phyloP scores from a whole-genome alignment of 768 basidiomycete genomes.

The Hortiboletus flavorubellus region DNA sequence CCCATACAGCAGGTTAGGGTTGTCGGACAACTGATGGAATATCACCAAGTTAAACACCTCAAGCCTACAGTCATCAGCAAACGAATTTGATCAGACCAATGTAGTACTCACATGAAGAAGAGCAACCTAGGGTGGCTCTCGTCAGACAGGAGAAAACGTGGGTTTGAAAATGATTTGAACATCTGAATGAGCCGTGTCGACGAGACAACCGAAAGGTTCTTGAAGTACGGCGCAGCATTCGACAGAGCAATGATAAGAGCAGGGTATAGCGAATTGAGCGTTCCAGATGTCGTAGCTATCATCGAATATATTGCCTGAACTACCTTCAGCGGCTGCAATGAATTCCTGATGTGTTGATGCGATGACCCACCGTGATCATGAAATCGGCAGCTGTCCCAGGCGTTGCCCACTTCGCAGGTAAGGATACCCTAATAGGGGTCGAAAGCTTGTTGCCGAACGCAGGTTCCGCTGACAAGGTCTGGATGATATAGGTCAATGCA shows the following conservation, averaged over 20 bases:
- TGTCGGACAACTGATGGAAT: conserved; percentile 72
- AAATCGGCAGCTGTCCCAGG: conserved; percentile 80
- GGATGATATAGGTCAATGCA: conserved; percentile 86
- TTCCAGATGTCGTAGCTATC: conserved; percentile 83
- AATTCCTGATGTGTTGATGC: neutral
- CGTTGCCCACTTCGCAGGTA: conserved; percentile 76
- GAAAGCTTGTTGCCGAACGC: conserved; percentile 70
- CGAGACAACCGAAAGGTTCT: conserved; percentile 73
- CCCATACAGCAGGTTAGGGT: conserved; percentile 85
- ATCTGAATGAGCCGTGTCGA: conserved; percentile 85
- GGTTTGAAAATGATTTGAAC: conserved; percentile 88
- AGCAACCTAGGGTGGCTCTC: conserved; percentile 93
- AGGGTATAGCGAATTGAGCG: conserved; percentile 82
- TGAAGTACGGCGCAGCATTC: conserved; percentile 85
- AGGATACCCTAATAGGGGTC: conserved; percentile 56
- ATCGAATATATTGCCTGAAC: conserved; percentile 82
- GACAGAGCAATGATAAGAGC: conserved; percentile 87
- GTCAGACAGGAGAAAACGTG: conserved; percentile 85
- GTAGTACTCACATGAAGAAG: conserved; percentile 73
- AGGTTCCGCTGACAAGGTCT: conserved; percentile 83
- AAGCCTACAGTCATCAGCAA: conserved; percentile 46
- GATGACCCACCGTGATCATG: conserved; percentile 70
- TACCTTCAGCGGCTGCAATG: conserved; percentile 8
- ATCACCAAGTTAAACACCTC: conserved; percentile 90
- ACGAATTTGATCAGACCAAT: neutral